A percentile compares a stretch with the other conserved stretches of the same genome.
phyloP scores from a whole-genome alignment of 805 yeast species.

The Starmerella bacillaris region DNA sequence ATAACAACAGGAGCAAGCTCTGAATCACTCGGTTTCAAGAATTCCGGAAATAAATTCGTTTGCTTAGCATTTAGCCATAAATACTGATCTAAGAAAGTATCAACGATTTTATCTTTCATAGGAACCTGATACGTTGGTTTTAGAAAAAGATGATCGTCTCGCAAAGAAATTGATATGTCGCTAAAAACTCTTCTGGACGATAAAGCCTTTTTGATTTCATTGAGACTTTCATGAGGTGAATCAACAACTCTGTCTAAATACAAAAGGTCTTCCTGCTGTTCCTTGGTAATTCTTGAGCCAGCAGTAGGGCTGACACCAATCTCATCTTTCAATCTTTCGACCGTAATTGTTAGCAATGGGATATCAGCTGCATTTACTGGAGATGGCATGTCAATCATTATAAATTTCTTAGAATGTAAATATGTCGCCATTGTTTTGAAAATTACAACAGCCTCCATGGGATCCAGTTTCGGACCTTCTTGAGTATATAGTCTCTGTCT shows the following conservation, averaged over 20 bases:
- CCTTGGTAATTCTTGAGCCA: slow-evolving; percentile 59
- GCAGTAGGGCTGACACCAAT: slow-evolving; percentile 39
- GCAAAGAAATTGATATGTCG: slow-evolving; percentile 72
- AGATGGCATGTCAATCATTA: slow-evolving; percentile 85
- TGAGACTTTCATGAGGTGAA: slow-evolving; percentile 83
- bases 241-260: slow-evolving; percentile 92
- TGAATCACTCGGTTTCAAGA: slow-evolving; percentile 89
- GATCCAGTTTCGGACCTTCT: slow-evolving; percentile 72
- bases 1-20: slow-evolving; percentile 85
- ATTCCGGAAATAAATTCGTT: slow-evolving; percentile 72
- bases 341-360: slow-evolving; percentile 68
- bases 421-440: slow-evolving; percentile 80
- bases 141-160: slow-evolving; percentile 72
- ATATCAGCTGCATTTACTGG: slow-evolving; percentile 83
- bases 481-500: slow-evolving; percentile 62
- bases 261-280: slow-evolving; percentile 83
- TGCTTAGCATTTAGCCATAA: slow-evolving; percentile 91
- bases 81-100: slow-evolving; percentile 88
- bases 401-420: slow-evolving; percentile 26
- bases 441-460: slow-evolving; percentile 74
- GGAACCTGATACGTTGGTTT: slow-evolving; percentile 77
- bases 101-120: slow-evolving; percentile 87
- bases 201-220: slow-evolving; percentile 62
- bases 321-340: slow-evolving; percentile 64
- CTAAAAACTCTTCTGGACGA: slow-evolving; percentile 83